Base-by-base conservation (phyloP, 805 yeast genomes). In the Candida lessepsii region DNA sequence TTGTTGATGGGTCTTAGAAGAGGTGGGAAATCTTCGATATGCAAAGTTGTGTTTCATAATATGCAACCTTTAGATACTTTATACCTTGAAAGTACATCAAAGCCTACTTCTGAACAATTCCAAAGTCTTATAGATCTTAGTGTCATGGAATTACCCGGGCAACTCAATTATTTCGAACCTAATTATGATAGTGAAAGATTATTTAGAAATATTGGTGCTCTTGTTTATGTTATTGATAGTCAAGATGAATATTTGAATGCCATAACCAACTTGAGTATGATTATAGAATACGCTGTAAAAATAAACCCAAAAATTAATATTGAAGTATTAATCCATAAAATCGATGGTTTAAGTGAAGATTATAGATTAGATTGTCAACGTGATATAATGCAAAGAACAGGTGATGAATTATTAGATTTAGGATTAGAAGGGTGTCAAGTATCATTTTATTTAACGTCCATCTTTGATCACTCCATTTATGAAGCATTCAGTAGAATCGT, bases 181-280 rank as follows among this genome's bases (percentile, higher is more conserved):
- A 75, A 81, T 24, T 82, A 83, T 51, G 96, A 88, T 53, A 79
- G 86, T 17, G 89, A 82, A 46, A 71, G 81, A 45, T 63, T 90
- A 19, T 90, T 91, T 54, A 72, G 82, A 30, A 80, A 83, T 31
- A 88, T 89, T 10, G 96, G 96, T 14, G 93, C 96, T 0, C 70
- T 93, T 20, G 93, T 93, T 2, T 93, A 93, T 56, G 96, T 93
- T 29, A 89, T 93, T 46, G 99, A 93, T 62, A 78, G 90, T 9
- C 97, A 89, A 60, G 98, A 91, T 65, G 99, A 93, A 59, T 93
- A 93, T 61, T 66, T 90, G 49, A 84, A 88, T 60, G 96, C 98
- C 0, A 72, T 93, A 34, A 88, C 95, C 19, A 90, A 89, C 56
- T 67, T 93, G 35, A 87, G 91, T 4, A 83, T 83, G 72, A 88